A percentile compares a stretch with the other conserved stretches of the same genome.
These are phyloP conservation scores for Mycena chlorophos DNA, from an alignment of 768 basidiomycete species.

Conservation along the genomic window DNA sequence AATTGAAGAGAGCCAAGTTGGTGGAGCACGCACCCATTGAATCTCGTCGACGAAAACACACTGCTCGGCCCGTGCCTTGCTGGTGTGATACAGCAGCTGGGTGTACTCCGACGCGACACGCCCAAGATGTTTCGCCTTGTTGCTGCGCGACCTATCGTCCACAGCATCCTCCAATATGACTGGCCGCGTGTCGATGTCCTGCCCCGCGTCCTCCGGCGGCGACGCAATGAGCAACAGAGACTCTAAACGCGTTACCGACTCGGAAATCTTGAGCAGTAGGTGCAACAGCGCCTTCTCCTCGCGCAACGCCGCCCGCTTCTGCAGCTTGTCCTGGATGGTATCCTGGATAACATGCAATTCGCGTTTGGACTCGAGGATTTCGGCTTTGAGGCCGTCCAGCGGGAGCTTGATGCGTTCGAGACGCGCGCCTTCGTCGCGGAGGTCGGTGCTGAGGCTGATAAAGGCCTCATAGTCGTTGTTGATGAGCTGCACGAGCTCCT, in stretches of 20 bases:
- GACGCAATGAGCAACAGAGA: slow-evolving; percentile 73
- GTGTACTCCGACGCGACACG: slow-evolving; percentile 90
- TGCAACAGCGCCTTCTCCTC: slow-evolving; percentile 91
- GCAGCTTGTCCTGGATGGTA: slow-evolving; percentile 76
- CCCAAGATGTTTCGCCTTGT: slow-evolving; percentile 75
- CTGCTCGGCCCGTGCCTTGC: slow-evolving; percentile 75
- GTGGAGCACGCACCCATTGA: slow-evolving; percentile 67
- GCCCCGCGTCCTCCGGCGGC: slow-evolving; percentile 43
- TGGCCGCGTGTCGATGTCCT: slow-evolving; percentile 35
- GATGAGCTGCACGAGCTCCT: slow-evolving; percentile 92
- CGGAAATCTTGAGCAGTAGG: slow-evolving; percentile 88
- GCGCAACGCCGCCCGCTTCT: slow-evolving; percentile 69
- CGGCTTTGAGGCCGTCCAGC: slow-evolving; percentile 56
- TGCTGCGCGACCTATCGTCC: slow-evolving; percentile 52
- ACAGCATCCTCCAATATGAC: slow-evolving; percentile 43
- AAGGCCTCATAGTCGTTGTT: slow-evolving; percentile 99
- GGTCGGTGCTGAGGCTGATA: slow-evolving; percentile 90
- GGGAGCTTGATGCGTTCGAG: slow-evolving; percentile 70
- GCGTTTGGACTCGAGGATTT: slow-evolving; percentile 64
- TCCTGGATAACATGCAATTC: slow-evolving; percentile 68
- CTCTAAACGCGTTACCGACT: slow-evolving; percentile 86
- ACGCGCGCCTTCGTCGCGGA: slow-evolving; percentile 82
- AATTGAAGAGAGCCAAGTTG: slow-evolving; percentile 12
- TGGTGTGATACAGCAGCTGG: slow-evolving; percentile 86
- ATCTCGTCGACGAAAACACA: slow-evolving; percentile 81